phyloP scores from a whole-genome alignment of 2,329 filamentous ascomycete genomes.

The Clonostachys chloroleuca region DNA sequence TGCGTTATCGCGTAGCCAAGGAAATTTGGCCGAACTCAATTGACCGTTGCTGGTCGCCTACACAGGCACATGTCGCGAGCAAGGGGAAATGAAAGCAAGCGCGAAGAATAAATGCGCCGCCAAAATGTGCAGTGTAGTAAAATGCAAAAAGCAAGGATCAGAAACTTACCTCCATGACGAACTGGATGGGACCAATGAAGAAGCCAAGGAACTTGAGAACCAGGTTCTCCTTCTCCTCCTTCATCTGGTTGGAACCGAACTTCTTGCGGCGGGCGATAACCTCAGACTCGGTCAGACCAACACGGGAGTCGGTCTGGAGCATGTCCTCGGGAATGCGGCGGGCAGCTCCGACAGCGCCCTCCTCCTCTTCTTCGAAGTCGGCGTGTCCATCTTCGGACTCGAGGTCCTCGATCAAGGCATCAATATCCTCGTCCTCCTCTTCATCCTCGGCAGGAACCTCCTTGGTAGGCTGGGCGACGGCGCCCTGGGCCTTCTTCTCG shows the following conservation, averaged over 20 bases:
- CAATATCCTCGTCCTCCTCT: constrained; percentile 74
- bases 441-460: constrained; percentile 59
- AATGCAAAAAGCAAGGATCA: too few relatives aligned
- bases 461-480: constrained; percentile 22
- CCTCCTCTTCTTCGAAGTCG: constrained; percentile 58
- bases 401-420: constrained; percentile 82
- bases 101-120: too few relatives aligned
- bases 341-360: constrained; percentile 43
- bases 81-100: too few relatives aligned
- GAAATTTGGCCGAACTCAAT: neutral
- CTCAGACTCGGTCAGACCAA: constrained; percentile 69
- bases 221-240: constrained; percentile 83
- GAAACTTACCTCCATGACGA: constrained; percentile 79
- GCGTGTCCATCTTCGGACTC: constrained; percentile 74
- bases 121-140: too few relatives aligned
- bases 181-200: constrained; percentile 87
- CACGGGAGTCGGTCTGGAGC: constrained; percentile 69
- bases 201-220: constrained; percentile 78
- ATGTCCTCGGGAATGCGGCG: constrained; percentile 68
- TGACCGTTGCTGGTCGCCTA: neutral
- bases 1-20: neutral
- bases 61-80: too few relatives aligned
- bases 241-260: constrained; percentile 84
- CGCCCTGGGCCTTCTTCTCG: constrained; percentile 48
- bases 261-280: constrained; percentile 61